phyloP scores from a whole-genome alignment of 805 yeast species.

The Candida stauntonica region DNA sequence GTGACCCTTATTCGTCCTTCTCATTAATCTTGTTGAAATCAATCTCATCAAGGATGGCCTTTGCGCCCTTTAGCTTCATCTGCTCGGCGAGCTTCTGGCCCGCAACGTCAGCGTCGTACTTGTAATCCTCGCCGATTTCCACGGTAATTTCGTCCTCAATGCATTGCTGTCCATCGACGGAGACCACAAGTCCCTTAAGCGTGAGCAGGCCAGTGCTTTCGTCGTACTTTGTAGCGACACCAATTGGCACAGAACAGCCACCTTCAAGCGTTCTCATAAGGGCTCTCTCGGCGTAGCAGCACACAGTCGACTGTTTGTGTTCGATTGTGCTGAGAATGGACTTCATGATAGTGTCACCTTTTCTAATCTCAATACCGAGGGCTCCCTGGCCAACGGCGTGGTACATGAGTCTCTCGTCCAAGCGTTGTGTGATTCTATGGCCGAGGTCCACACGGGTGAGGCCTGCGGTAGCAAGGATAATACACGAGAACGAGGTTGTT shows the following conservation, averaged over 20 bases:
- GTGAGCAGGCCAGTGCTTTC: constrained; percentile 41
- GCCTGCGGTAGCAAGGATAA: constrained; percentile 92
- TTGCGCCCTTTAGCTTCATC: constrained; percentile 76
- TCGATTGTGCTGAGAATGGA: constrained; percentile 60
- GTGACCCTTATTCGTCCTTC: constrained; percentile 27
- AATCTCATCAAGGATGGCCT: constrained; percentile 72
- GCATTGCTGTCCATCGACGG: constrained; percentile 72
- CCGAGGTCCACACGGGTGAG: constrained; percentile 67
- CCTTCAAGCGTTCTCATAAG: constrained; percentile 89
- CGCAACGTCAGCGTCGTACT: constrained; percentile 59
- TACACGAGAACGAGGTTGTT: constrained; percentile 59
- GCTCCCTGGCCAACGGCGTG: constrained; percentile 99
- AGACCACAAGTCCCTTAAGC: constrained; percentile 71
- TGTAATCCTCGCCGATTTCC: constrained; percentile 34
- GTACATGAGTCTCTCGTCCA: constrained; percentile 77
- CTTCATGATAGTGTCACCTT: constrained; percentile 55
- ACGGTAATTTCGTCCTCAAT: constrained; percentile 51
- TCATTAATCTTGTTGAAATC: constrained; percentile 58
- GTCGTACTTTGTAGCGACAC: constrained; percentile 63
- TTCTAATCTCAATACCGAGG: constrained; percentile 83
- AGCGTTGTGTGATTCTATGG: constrained; percentile 67
- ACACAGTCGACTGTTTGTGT: constrained; percentile 58
- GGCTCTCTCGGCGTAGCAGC: constrained; percentile 86
- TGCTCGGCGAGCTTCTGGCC: constrained; percentile 68
- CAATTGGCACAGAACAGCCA: constrained; percentile 97